Base-by-base conservation (phyloP, 768 basidiomycete genomes). In the Rhodotorula toruloides region DNA sequence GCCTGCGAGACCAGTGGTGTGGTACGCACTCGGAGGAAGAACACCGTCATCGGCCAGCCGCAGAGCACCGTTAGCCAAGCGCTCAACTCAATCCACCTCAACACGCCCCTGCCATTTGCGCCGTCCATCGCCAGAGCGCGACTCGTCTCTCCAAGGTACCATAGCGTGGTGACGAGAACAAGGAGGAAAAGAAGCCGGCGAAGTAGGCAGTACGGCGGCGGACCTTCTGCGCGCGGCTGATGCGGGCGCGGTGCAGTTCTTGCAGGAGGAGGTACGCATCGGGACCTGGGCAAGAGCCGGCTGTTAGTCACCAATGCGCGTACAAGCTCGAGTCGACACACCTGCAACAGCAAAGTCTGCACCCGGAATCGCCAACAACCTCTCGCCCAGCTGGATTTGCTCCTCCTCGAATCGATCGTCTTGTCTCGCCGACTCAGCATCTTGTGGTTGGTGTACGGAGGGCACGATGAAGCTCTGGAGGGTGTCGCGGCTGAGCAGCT, bases 221-320 rank as follows among this genome's bases (percentile, higher is more conserved):
- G 31, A n/a, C 40, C 22, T n/a, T 29, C 39, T 54, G 64, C 22
- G 58, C 58, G 34, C 21, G 16, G 5, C 53, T 48, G n/a, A 54
- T 43, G 34, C 58, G 43, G 7, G 44, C 21, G 25, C 64, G 57
- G 37, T 60, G 58, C 7, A 65, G 58, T 21, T 65, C 64, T 34
- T 49, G 58, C 0, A 65, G 37, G 17, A 59, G 31, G 16, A 65
- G 52, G 31, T n/a, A 52, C 2, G 64, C 58, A n/a, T 65, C 64
- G 16, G 64, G 53, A 2, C 64, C 64, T 65, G 32, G 13, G 25
- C 19, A 29, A 32, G 34, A 29, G 16, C 4, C 29, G 8, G 2
- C 17, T 25, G 21, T 31, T n/a, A 29, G 21, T 5, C 14, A 17
- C 3, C 4, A 19, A 19, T 17, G 34, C 21, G 8, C 31, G n/a